Evolutionary conservation across 164 flowering plant genomes (phyloP).

Genomic region (Cinnamomum chago): DNA sequence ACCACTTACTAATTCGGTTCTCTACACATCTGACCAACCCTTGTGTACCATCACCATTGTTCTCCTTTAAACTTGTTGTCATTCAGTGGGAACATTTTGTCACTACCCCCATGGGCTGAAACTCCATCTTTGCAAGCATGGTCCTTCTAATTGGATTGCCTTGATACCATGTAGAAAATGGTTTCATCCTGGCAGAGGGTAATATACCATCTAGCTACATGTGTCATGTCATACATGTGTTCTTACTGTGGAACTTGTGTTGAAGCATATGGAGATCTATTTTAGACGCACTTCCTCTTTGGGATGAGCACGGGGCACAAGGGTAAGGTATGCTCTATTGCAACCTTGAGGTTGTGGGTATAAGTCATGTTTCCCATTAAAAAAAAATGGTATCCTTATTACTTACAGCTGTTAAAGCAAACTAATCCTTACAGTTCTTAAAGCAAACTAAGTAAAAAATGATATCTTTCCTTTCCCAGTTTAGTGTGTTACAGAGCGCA

Average conservation of each 20-base stretch:
- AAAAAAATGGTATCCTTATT: no score
- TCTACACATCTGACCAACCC: no score
- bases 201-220: neutral
- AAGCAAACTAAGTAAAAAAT: neutral
- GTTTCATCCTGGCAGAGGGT: neutral
- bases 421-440: neutral
- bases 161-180: neutral
- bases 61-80: no score
- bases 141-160: neutral
- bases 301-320: no score
- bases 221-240: neutral
- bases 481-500: neutral
- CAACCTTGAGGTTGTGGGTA: neutral
- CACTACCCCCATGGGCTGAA: no score
- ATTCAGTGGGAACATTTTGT: no score
- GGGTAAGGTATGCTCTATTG: neutral
- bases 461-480: neutral
- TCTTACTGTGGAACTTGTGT: neutral
- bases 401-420: neutral
- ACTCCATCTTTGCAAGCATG: neutral
- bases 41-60: no score
- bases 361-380: no score
- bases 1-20: no score
- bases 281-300: neutral
- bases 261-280: neutral